Percentiles rank a stretch among this genome's conserved stretches.
Conservation (phyloP, 805 yeast genomes). For the Pichia cephalocereana region DNA sequence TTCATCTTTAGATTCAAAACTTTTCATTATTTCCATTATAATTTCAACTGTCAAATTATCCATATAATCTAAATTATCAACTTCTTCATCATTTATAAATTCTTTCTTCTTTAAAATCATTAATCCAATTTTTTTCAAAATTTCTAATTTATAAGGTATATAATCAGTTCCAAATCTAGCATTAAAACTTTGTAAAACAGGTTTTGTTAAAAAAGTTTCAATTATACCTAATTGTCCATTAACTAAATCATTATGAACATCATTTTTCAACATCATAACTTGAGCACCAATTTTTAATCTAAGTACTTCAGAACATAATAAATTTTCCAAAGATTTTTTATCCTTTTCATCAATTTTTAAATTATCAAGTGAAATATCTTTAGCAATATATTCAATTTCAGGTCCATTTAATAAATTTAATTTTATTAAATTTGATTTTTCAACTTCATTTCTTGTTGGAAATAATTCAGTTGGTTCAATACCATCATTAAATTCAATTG, state of each 20-base stretch:
- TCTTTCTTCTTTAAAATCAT: constrained; percentile 1
- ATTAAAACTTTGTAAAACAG: constrained; percentile 18
- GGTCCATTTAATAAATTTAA: constrained; percentile 42
- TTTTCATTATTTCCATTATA: constrained; percentile 16
- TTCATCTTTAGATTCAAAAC: constrained; percentile 14
- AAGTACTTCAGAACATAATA: constrained; percentile 63
- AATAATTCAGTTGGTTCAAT: constrained; percentile 83
- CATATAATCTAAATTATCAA: constrained; percentile 4
- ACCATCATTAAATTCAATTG: constrained; percentile 56
- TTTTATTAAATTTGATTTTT: constrained; percentile 53
- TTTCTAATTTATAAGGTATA: constrained; percentile 2
- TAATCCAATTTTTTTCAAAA: constrained; percentile 6
- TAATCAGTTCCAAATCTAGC: constrained; percentile 8
- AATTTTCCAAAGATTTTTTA: constrained; percentile 24
- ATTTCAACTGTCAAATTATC: constrained; percentile 6
- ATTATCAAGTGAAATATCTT: constrained; percentile 24
- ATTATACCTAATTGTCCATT: constrained; percentile 89
- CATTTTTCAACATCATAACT: constrained; percentile 85
- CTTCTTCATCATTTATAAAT: not conserved
- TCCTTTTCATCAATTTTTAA: constrained; percentile 7
- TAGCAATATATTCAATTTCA: constrained; percentile 34
- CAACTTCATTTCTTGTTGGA: constrained; percentile 83
- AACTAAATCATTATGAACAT: constrained; percentile 56
- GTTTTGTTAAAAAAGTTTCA: constrained; percentile 36
- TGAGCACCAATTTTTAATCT: constrained; percentile 79